Percentiles rank a stretch among this genome's conserved stretches.
phyloP scores from a whole-genome alignment of 345 rosid genomes.

The Adansonia digitata region DNA sequence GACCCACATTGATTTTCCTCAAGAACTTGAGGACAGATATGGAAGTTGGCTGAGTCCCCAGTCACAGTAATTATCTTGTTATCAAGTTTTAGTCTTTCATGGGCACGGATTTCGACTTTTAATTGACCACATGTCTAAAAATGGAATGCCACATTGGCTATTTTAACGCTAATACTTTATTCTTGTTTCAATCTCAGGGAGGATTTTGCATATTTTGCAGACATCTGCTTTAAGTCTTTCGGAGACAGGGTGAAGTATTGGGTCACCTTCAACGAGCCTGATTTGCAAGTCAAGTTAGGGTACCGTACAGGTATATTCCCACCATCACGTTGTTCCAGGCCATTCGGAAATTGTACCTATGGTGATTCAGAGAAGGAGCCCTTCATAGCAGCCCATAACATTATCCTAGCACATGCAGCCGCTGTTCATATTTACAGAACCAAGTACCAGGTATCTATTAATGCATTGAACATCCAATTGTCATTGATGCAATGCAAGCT shows the following conservation, averaged over 20 bases:
- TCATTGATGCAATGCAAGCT: slow-evolving; percentile 17
- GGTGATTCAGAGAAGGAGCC: slow-evolving; percentile 54
- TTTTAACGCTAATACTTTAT: neutral
- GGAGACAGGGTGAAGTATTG: slow-evolving; percentile 63
- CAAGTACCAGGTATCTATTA: slow-evolving; percentile 43
- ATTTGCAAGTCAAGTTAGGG: slow-evolving; percentile 19
- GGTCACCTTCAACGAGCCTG: slow-evolving; percentile 60
- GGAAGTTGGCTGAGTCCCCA: slow-evolving; percentile 66
- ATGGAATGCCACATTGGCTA: neutral
- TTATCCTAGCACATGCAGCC: slow-evolving; percentile 47
- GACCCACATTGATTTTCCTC: slow-evolving; percentile 65
- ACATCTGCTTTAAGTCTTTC: slow-evolving; percentile 47
- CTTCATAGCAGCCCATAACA: slow-evolving; percentile 51
- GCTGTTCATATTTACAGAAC: slow-evolving; percentile 41
- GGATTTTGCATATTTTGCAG: slow-evolving; percentile 49
- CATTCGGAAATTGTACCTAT: slow-evolving; percentile 38
- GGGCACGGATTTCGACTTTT: neutral
- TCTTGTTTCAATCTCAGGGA: slow-evolving; percentile 26
- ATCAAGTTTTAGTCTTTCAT: neutral
- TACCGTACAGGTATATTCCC: slow-evolving; percentile 36
- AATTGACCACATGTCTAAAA: neutral
- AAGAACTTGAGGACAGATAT: slow-evolving; percentile 63
- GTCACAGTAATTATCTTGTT: slow-evolving; percentile 33
- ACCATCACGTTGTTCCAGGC: slow-evolving; percentile 44
- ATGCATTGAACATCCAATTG: slow-evolving; percentile 23